Percentiles rank a stretch among this genome's conserved stretches.
Conservation (phyloP, 2,329 filamentous ascomycete genomes). For the Alternaria atra region DNA sequence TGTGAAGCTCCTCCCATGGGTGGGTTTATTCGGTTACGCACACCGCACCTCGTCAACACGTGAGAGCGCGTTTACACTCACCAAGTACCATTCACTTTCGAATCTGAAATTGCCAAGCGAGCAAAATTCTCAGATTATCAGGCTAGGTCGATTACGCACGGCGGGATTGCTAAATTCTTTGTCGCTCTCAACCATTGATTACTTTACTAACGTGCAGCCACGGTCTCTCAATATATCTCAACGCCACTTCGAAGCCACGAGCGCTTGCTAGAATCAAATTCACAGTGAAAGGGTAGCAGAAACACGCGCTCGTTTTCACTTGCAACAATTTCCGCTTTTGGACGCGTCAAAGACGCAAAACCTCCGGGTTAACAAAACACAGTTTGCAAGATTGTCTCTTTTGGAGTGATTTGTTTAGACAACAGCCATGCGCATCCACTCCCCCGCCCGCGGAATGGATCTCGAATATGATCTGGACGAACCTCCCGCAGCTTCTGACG, state of each 20-base stretch:
- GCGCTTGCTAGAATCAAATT: neutral
- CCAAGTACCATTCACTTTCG: neutral
- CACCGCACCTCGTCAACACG: conserved; percentile 8
- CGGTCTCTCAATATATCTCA: neutral
- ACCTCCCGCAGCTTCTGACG: neutral
- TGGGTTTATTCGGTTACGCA: neutral
- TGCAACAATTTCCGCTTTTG: neutral
- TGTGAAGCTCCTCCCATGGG: neutral
- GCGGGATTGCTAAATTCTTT: neutral
- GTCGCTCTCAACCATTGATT: neutral
- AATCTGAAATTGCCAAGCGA: neutral
- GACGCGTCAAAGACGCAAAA: neutral
- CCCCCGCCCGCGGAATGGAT: neutral
- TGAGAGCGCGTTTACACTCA: conserved; percentile 3
- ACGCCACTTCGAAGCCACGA: neutral
- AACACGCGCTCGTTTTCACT: neutral
- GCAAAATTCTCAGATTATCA: too few relatives aligned
- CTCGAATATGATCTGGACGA: neutral
- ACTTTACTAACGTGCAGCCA: neutral
- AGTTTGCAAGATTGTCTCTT: conserved; percentile 19
- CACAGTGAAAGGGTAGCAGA: neutral
- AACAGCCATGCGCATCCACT: neutral
- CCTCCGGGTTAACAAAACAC: conserved; percentile 2
- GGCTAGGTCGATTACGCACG: neutral
- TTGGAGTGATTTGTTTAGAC: neutral